Evolutionary conservation across 306 rosid genomes (phyloP).

Genomic region (Astragalus glycyphyllos): DNA sequence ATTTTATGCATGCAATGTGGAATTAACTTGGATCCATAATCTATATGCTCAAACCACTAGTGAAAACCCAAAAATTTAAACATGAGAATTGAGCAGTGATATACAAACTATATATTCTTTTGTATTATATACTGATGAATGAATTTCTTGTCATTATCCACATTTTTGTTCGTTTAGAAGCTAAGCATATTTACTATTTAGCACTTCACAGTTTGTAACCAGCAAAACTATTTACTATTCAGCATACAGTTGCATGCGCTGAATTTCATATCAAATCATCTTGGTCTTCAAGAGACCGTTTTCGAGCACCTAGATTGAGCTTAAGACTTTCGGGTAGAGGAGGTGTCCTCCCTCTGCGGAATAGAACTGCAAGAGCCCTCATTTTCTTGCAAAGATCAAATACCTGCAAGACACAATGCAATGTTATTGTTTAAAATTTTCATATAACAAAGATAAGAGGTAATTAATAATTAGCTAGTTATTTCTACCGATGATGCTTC

Average conservation of each 20-base stretch:
- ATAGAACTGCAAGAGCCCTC: constrained; percentile 94
- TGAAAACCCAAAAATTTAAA: background rate
- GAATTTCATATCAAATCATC: constrained; percentile 64
- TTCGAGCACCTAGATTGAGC: constrained; percentile 80
- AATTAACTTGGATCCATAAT: no score
- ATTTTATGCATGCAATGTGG: no score
- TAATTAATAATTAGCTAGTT: constrained; percentile 27
- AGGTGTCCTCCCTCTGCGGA: constrained; percentile 92
- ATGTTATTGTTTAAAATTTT: constrained; percentile 16
- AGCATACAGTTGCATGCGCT: background rate
- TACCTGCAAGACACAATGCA: constrained; percentile 54
- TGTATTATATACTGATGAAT: constrained; percentile 41
- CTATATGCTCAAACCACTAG: no score
- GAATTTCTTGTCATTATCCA: constrained; percentile 38
- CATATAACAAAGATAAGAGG: constrained; percentile 7
- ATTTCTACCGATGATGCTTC: constrained; percentile 90
- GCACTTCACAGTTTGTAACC: no score
- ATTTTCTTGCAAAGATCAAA: constrained; percentile 87
- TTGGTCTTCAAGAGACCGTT: constrained; percentile 89
- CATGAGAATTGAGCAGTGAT: background rate
- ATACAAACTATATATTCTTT: constrained; percentile 39
- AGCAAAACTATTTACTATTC: no score
- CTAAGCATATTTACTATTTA: no score
- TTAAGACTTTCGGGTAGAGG: constrained; percentile 91
- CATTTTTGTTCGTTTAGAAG: constrained; percentile 2